A percentile compares a stretch with the other conserved stretches of the same genome.
Evolutionary conservation across 2,329 filamentous ascomycete species (phyloP).

Genomic region (Harringtonia aguacate): DNA sequence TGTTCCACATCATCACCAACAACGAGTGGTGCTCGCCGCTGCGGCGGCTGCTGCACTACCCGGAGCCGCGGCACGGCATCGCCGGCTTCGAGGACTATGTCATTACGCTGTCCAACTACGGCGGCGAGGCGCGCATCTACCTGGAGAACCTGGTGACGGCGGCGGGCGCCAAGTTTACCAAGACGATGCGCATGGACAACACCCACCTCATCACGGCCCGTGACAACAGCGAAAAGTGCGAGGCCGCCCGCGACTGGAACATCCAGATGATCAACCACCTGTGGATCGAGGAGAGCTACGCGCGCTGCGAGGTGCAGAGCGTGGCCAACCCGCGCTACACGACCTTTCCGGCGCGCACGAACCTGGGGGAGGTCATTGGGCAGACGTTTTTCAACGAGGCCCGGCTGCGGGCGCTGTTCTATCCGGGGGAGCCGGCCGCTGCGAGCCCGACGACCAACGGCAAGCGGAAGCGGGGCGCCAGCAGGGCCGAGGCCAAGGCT

Average conservation of each 20-base stretch:
- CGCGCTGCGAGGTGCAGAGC: constrained; percentile 67
- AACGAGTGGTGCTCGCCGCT: constrained; percentile 84
- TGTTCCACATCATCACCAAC: constrained; percentile 82
- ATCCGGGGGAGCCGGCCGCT: constrained; percentile 38
- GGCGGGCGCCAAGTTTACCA: constrained; percentile 80
- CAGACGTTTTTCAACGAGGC: constrained; percentile 68
- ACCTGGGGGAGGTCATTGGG: constrained; percentile 85
- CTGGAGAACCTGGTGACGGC: constrained; percentile 84
- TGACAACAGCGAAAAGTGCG: constrained; percentile 82
- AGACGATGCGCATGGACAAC: constrained; percentile 90
- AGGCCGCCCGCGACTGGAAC: constrained; percentile 85
- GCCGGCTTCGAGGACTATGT: constrained; percentile 65
- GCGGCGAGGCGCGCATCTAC: constrained; percentile 85
- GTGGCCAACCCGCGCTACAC: constrained; percentile 67
- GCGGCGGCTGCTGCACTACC: constrained; percentile 79
- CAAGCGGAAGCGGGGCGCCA: constrained; percentile 33
- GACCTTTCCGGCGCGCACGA: constrained; percentile 80
- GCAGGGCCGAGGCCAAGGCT: constrained; percentile 18
- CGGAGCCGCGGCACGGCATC: constrained; percentile 65
- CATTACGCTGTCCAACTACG: constrained; percentile 94
- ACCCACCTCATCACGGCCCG: constrained; percentile 92
- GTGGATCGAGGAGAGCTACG: constrained; percentile 96
- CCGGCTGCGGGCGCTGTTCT: constrained; percentile 55
- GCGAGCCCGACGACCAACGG: constrained; percentile 29
- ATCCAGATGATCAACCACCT: constrained; percentile 87